phyloP scores from a whole-genome alignment of 345 rosid species.

The Populus pruinosa region DNA sequence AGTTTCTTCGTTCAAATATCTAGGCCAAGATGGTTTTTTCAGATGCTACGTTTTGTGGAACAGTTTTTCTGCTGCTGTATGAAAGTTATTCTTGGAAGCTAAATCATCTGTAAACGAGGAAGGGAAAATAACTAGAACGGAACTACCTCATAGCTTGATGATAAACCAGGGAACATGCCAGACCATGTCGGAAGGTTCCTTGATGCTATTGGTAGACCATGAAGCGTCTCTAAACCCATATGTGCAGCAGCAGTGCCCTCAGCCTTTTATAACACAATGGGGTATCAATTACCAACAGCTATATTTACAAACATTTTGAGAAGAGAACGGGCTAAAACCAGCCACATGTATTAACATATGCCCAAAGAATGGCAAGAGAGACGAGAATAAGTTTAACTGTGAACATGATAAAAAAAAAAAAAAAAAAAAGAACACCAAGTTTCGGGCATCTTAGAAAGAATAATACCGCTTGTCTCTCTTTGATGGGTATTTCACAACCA shows the following conservation, averaged over 20 bases:
- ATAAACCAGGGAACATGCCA: constrained; percentile 25
- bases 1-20: background rate
- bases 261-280: constrained; percentile 24
- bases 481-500: background rate
- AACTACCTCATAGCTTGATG: constrained; percentile 37
- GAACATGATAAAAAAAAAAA: background rate
- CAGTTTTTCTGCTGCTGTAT: background rate
- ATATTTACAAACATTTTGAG: background rate
- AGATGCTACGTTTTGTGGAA: background rate
- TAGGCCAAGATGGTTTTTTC: background rate
- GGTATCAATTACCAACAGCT: background rate
- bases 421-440: background rate
- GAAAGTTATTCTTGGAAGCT: background rate
- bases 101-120: background rate
- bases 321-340: background rate
- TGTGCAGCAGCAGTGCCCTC: constrained; percentile 21
- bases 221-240: constrained; percentile 13
- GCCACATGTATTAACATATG: background rate
- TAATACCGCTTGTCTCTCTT: constrained; percentile 11
- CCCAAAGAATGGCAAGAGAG: background rate
- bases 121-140: background rate
- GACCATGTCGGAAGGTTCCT: constrained; percentile 27
- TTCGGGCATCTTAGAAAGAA: background rate
- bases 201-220: constrained; percentile 5
- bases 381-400: background rate